Percentiles rank a stretch among this genome's conserved stretches.
These are phyloP conservation scores for Rhizopogon vesiculosus DNA, from an alignment of 768 basidiomycete species.

Conservation along the genomic window DNA sequence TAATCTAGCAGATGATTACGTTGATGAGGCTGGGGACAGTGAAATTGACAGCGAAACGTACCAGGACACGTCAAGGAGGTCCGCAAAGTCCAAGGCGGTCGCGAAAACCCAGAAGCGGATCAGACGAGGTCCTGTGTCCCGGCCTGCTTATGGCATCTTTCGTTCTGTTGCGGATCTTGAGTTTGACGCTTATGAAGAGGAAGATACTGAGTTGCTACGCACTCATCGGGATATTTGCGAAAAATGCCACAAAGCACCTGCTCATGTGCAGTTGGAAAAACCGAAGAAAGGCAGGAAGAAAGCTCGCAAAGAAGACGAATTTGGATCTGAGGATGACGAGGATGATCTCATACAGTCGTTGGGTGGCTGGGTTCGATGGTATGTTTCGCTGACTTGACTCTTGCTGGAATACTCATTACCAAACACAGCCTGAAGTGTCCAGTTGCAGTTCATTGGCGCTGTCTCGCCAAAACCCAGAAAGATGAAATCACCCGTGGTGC, in stretches of 20 bases:
- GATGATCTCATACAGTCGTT: conserved; percentile 42
- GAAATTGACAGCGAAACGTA: conserved; percentile 32
- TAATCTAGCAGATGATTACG: conserved; percentile 24
- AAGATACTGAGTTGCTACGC: conserved; percentile 50
- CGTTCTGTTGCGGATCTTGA: conserved; percentile 37
- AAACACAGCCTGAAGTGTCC: conserved; percentile 66
- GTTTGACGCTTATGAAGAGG: conserved; percentile 45
- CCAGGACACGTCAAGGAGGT: conserved; percentile 21
- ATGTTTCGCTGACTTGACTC: conserved; percentile 15
- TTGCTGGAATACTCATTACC: conserved; percentile 3
- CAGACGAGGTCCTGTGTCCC: conserved; percentile 29
- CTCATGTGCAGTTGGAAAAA: conserved; percentile 45
- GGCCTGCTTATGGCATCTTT: conserved; percentile 47
- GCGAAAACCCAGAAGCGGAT: conserved; percentile 19
- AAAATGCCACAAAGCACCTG: conserved; percentile 60
- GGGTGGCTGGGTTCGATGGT: conserved; percentile 89
- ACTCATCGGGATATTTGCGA: conserved; percentile 65
- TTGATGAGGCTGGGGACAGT: conserved; percentile 17
- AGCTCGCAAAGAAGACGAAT: conserved; percentile 42
- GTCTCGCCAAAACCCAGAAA: conserved; percentile 58
- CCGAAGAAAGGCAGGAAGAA: conserved; percentile 36
- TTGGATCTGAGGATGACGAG: conserved; percentile 48
- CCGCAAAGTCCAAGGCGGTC: conserved; percentile 1
- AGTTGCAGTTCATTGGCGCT: conserved; percentile 72
- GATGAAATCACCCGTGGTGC: conserved; percentile 72